A percentile compares a stretch with the other conserved stretches of the same genome.
Evolutionary conservation across 2,329 filamentous ascomycete genomes (phyloP).

Genomic region (Fusarium annulatum): DNA sequence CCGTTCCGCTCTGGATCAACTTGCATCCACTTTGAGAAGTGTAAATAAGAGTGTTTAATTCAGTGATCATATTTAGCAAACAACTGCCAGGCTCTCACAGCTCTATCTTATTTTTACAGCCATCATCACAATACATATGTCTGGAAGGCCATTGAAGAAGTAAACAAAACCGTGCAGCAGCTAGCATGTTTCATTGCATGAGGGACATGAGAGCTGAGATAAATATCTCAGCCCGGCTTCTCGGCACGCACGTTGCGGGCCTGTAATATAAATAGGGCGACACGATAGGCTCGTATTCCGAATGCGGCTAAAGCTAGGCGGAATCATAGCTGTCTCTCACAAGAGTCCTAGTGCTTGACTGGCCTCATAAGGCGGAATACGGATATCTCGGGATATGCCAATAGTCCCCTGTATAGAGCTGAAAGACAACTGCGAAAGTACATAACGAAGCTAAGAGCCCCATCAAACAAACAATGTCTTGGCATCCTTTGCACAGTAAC

Average conservation of each 20-base stretch:
- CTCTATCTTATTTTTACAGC: background rate
- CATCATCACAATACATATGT: too few relatives aligned
- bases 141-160: too few relatives aligned
- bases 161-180: too few relatives aligned
- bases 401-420: background rate
- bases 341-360: too few relatives aligned
- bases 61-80: background rate
- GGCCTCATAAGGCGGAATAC: background rate
- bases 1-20: too few relatives aligned
- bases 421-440: background rate
- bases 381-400: background rate
- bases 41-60: background rate
- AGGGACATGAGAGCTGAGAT: background rate
- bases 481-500: background rate
- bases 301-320: background rate
- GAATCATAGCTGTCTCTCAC: too few relatives aligned
- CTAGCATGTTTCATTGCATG: accelerated
- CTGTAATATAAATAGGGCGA: background rate
- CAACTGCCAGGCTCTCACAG: background rate
- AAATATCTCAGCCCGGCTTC: background rate
- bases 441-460: background rate
- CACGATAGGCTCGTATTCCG: background rate
- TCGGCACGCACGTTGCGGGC: background rate
- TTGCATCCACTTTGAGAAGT: too few relatives aligned
- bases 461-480: background rate